Base-by-base conservation (phyloP, 2,329 filamentous ascomycete genomes). In the Daldinia eschscholtzii region DNA sequence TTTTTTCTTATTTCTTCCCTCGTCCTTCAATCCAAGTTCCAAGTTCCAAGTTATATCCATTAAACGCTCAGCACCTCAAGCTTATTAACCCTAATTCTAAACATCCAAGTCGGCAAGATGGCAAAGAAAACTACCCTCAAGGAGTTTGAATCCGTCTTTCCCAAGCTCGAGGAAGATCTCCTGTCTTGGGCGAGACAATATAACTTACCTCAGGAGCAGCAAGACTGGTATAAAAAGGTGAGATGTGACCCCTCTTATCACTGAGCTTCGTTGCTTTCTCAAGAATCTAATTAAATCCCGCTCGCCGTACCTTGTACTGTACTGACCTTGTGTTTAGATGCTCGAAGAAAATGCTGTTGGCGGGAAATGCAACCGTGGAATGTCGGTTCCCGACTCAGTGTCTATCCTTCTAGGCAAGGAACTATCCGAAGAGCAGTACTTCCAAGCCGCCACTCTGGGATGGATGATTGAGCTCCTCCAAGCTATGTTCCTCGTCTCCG, bases 381-480 rank as follows among this genome's bases (percentile, higher is more conserved):
- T 99, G 89, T 98, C 94, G 55, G 95, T 98, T 68, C 92, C 96
- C 74, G 96, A 99, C 83, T 96, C 94, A 53, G 90, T 91, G 72
- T 91, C 93, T 72, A 85, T 96, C 76, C 89, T 98, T 71, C 88
- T 94, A 78, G 86, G 82, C 74, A 84, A 88, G 74, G 84, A 92
- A 62, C 89, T 98, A 72, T 88, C 85, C 72, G 87, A 93, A 70
- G 88, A 95, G 65, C 92, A 98, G 83, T 97, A 94, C 86, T 96
- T 97, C 85, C 86, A 93, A 75, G 87, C 95, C 55, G 93, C 94
- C 50, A 92, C 93, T 18, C 88, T 99, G 18, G 96, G 96, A 78
- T 99, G 96, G 96, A 90, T 97, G 88, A 97, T 97, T 71, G 96
- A 99, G 87, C 89, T 99, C 57, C 92, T 99, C 37, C 96, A 99